Evolutionary conservation across 139 green algal genomes (phyloP).

Genomic region (Tetradesmus obliquus): DNA sequence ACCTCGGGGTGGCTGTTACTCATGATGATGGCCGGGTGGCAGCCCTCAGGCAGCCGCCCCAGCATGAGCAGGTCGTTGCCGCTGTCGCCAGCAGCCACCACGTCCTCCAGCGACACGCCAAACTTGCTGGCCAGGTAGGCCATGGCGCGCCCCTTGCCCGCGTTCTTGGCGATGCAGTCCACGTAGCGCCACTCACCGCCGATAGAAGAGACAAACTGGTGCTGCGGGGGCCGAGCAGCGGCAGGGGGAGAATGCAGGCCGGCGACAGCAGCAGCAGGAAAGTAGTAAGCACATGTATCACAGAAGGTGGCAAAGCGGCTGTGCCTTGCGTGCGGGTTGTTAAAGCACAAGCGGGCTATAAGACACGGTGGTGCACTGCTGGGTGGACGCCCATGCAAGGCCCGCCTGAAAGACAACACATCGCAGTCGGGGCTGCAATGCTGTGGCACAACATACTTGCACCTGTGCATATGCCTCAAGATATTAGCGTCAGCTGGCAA

Average conservation of each 20-base stretch:
- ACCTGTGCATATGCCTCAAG: background rate
- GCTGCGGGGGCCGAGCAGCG: background rate
- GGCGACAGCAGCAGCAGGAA: background rate
- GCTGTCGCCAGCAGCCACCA: slow-evolving; percentile 40
- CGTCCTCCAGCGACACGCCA: slow-evolving; percentile 38
- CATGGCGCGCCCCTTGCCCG: slow-evolving; percentile 82
- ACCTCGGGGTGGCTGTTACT: slow-evolving; percentile 41
- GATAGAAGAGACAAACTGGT: slow-evolving; percentile 32
- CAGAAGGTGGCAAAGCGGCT: no score
- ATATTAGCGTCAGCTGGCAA: background rate
- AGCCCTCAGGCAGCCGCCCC: background rate
- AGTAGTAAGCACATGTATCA: background rate
- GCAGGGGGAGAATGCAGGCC: background rate
- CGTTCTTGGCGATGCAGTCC: slow-evolving; percentile 71
- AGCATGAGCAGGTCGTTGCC: slow-evolving; percentile 43
- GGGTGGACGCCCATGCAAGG: no score
- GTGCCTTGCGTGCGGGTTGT: no score
- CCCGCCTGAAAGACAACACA: no score
- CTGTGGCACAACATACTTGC: background rate
- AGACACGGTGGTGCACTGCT: no score
- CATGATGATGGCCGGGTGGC: slow-evolving; percentile 35
- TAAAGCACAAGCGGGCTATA: no score
- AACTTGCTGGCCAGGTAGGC: slow-evolving; percentile 78
- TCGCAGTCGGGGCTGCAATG: background rate
- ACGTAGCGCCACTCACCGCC: slow-evolving; percentile 80